Evolutionary conservation across 441 rosid species (phyloP), one percentile per base, ranked within the genome.

Genomic region (Populus hybrid): DNA sequence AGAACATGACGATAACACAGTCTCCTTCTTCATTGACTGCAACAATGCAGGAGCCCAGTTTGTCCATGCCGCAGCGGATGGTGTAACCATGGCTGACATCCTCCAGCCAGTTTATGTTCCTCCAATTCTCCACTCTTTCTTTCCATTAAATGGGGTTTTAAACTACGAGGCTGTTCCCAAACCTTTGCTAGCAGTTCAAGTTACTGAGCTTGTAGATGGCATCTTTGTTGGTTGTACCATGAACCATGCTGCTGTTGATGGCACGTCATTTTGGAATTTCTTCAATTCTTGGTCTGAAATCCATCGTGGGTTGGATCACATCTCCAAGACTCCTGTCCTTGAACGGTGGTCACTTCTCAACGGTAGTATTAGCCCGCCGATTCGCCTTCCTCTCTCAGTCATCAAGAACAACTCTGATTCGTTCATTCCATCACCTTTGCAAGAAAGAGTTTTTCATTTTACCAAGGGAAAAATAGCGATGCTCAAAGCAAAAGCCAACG

Each of bases 161-260:
- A 69, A 64, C 66, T 5, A 1, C 36, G 80, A 80, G 9, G 83
- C 67, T 8, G 2, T 66, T 28, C 34, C 46, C 11, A 35, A 64
- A 23, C 75, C 79, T 0, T 69, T 75, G 14, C 71, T 69, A 1
- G 83, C 50, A 28, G 78, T 83, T 28, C 83, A 80, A 16, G 80
- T 75, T 4, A 72, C 86, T 0, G 77, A 84, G 78, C 86, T 83
- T 16, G 53, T 28, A 0, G 74, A 83, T 24, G 80, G 79, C 38
- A 16, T 77, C 63, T 81, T 84, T 34, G 3, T 81, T 0, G 84
- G 84, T 0, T 87, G 77, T 46, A 81, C 86, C 12, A 77, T 81
- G 26, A 87, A 86, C 42, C 89, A 90, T 50, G 24, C 77, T 11
- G 81, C 79, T 1, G 82, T 35, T 0, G 90, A 89, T 61, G 91